Conservation (phyloP, 768 basidiomycete species). For the Mrakia frigida region DNA sequence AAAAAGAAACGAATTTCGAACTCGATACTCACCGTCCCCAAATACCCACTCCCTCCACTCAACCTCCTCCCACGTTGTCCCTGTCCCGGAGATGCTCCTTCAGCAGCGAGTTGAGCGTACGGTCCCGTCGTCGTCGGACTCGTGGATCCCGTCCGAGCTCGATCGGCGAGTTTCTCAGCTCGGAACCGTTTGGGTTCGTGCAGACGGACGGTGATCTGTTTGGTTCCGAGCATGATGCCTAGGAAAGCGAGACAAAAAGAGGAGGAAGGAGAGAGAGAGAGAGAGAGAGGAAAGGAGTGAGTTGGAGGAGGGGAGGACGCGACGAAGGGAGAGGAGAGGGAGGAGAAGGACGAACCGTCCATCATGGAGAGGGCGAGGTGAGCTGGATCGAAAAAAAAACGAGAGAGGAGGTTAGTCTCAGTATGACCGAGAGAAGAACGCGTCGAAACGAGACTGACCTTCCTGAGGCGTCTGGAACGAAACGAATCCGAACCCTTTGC, state of each 20-base stretch:
- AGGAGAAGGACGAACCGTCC: constrained; percentile 55
- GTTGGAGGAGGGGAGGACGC: background rate
- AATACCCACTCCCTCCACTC: background rate
- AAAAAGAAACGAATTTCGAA: no score
- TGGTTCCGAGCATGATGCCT: constrained; percentile 54
- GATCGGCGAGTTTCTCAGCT: constrained; percentile 77
- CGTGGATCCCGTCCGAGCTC: constrained; percentile 48
- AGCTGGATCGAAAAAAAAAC: constrained; percentile 50
- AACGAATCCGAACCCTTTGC: constrained; percentile 87
- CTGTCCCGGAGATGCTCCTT: constrained; percentile 55
- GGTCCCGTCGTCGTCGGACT: constrained; percentile 69
- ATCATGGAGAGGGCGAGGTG: constrained; percentile 67
- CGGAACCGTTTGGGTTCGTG: constrained; percentile 90
- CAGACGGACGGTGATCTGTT: constrained; percentile 75
- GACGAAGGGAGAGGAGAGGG: background rate
- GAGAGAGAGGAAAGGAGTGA: background rate
- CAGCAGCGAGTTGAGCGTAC: constrained; percentile 62
- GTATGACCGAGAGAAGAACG: background rate
- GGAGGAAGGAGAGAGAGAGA: background rate
- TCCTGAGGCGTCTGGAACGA: constrained; percentile 73
- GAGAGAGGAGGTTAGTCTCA: background rate
- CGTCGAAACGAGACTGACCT: constrained; percentile 49
- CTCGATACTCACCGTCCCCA: constrained; percentile 1
- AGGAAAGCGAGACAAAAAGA: background rate
- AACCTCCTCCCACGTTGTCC: background rate